Evolutionary conservation across 805 yeast genomes (phyloP).

Genomic region (Candida montana): DNA sequence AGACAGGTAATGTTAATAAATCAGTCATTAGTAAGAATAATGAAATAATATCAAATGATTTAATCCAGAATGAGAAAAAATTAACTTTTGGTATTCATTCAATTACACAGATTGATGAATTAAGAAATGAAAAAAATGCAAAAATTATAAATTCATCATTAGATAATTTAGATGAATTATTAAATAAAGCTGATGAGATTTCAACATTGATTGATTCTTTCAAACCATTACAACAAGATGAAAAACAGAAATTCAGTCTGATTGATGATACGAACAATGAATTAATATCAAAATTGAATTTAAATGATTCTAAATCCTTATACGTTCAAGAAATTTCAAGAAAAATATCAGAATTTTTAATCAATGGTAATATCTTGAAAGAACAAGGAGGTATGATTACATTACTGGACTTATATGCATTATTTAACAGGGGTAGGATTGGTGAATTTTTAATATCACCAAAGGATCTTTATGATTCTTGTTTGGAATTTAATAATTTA

Average conservation of each 20-base stretch:
- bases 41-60: neutral
- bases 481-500: conserved; percentile 49
- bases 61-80: conserved; percentile 3
- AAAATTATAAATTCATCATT: conserved; percentile 60
- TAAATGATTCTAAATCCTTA: conserved; percentile 28
- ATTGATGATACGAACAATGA: conserved; percentile 16
- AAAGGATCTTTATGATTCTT: conserved; percentile 56
- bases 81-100: conserved; percentile 64
- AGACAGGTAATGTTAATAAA: conserved; percentile 29
- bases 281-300: conserved; percentile 9
- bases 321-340: conserved; percentile 68
- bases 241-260: conserved; percentile 4
- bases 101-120: conserved; percentile 52
- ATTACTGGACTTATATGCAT: conserved; percentile 54
- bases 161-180: conserved; percentile 68
- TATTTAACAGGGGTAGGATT: conserved; percentile 60
- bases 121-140: conserved; percentile 52
- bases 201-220: conserved; percentile 43
- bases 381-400: conserved; percentile 56
- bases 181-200: conserved; percentile 74
- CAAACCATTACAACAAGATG: conserved; percentile 22
- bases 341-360: conserved; percentile 69
- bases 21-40: conserved; percentile 9
- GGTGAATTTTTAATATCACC: conserved; percentile 69
- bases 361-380: conserved; percentile 38